Conservation (phyloP, 805 yeast genomes). For the Cyberlindnera subsufficiens region DNA sequence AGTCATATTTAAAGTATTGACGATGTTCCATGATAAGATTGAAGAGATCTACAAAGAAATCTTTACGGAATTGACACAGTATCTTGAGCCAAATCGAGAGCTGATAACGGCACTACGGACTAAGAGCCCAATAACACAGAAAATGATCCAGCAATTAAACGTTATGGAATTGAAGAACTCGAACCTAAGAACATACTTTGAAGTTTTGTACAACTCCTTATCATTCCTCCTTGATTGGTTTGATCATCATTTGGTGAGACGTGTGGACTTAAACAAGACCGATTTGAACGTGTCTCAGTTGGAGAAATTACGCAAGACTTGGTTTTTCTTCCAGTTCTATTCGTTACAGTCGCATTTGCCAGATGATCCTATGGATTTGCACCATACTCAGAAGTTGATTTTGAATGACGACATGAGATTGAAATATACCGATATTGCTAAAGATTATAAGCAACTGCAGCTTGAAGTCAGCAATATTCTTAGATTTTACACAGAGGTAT, state of each 20-base stretch:
- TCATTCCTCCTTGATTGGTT: conserved; percentile 26
- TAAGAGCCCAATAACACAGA: conserved; percentile 3
- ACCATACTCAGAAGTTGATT: conserved; percentile 14
- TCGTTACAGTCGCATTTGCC: conserved; percentile 17
- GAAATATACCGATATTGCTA: conserved; percentile 9
- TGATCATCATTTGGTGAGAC: conserved; percentile 9
- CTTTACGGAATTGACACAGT: conserved; percentile 16
- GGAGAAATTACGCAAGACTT: conserved; percentile 28
- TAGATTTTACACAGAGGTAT: background rate
- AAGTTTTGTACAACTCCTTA: conserved; percentile 32
- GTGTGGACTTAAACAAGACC: conserved; percentile 20
- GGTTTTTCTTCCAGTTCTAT: conserved; percentile 36
- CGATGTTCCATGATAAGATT: conserved; percentile 19
- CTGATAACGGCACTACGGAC: conserved; percentile 9
- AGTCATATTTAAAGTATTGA: conserved; percentile 18
- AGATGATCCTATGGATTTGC: conserved; percentile 12
- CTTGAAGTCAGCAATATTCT: conserved; percentile 2
- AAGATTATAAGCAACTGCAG: conserved; percentile 6
- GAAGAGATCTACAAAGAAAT: conserved; percentile 19
- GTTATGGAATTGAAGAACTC: conserved; percentile 18
- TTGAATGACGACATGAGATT: conserved; percentile 15
- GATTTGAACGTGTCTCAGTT: conserved; percentile 22
- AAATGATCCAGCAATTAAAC: conserved; percentile 9
- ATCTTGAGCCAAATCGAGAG: conserved; percentile 20
- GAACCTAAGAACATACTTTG: conserved; percentile 28